Percentiles rank a stretch among this genome's conserved stretches.
Evolutionary conservation across 2,329 filamentous ascomycete species (phyloP).

Genomic region (Epichloe hybrida): DNA sequence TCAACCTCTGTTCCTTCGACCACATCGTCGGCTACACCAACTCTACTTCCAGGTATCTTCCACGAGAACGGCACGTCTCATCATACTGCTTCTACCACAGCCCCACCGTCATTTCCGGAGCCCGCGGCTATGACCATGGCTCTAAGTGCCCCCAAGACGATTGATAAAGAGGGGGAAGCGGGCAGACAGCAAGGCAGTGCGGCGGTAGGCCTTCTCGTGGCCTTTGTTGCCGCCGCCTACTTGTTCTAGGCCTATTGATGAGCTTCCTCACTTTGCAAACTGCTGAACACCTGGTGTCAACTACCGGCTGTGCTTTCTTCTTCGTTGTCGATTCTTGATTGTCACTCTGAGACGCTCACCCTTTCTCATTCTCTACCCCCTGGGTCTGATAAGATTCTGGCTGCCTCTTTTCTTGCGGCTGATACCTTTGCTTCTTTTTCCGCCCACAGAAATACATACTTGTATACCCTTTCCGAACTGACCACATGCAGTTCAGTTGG

Average conservation of each 20-base stretch:
- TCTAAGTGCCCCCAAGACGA: constrained; percentile 19
- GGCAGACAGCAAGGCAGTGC: constrained; percentile 36
- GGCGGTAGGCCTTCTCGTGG: constrained; percentile 40
- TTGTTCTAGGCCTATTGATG: constrained; percentile 23
- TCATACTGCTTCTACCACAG: constrained; percentile 6
- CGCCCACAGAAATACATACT: constrained; percentile 6
- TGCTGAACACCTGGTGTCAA: background rate
- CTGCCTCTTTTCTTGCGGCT: background rate
- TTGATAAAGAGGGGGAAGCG: constrained; percentile 31
- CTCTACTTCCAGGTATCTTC: constrained; percentile 37
- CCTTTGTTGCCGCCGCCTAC: constrained; percentile 38
- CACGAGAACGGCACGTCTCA: constrained; percentile 33
- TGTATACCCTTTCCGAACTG: constrained; percentile 1
- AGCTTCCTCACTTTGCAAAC: background rate
- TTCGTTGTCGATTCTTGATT: constrained; percentile 10
- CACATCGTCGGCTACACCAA: constrained; percentile 4
- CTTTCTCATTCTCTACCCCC: background rate
- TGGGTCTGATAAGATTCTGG: background rate
- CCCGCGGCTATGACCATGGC: constrained; percentile 14
- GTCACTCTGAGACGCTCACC: background rate
- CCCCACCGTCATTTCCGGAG: background rate
- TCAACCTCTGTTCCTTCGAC: constrained; percentile 5
- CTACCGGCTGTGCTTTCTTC: constrained; percentile 1
- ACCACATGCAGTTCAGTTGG: background rate
- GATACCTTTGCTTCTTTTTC: background rate